A percentile compares a stretch with the other conserved stretches of the same genome.
phyloP scores from a whole-genome alignment of 352 stramenopile species.

The Phytopythium kandeliae region DNA sequence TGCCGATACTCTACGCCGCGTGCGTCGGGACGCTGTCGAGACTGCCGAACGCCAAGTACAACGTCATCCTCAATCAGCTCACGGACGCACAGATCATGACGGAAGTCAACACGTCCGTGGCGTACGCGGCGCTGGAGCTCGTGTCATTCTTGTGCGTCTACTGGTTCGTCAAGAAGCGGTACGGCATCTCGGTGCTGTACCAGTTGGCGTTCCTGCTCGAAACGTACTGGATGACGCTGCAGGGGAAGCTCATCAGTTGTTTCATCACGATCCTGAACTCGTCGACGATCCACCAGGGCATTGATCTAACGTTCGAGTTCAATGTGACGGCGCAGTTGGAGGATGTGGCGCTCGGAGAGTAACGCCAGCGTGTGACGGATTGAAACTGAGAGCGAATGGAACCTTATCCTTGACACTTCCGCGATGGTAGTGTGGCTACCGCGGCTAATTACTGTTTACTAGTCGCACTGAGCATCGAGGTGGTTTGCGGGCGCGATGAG shows the following conservation, averaged over 20 bases:
- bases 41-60: conserved; percentile 12
- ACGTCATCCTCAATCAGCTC: conserved; percentile 12
- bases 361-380: no score
- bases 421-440: no score
- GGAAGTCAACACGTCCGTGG: conserved; percentile 3
- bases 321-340: conserved; percentile 5
- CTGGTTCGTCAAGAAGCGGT: conserved; percentile 17
- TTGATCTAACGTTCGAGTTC: conserved; percentile 14
- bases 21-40: no score
- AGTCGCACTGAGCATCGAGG: no score
- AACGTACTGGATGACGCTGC: conserved; percentile 16
- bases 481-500: no score
- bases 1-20: no score
- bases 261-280: conserved; percentile 17
- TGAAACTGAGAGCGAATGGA: no score
- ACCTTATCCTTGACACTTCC: no score
- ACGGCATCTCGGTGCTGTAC: conserved; percentile 19
- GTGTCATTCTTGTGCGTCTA: conserved; percentile 16
- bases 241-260: conserved; percentile 15
- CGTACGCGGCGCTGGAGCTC: conserved; percentile 11
- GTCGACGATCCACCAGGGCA: conserved; percentile 11
- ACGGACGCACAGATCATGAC: background rate
- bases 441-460: no score
- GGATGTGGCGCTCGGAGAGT: conserved; percentile 10
- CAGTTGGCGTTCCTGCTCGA: conserved; percentile 29